Base-by-base conservation (phyloP, 73 alveolate genomes). In the Uronychia setigera region DNA sequence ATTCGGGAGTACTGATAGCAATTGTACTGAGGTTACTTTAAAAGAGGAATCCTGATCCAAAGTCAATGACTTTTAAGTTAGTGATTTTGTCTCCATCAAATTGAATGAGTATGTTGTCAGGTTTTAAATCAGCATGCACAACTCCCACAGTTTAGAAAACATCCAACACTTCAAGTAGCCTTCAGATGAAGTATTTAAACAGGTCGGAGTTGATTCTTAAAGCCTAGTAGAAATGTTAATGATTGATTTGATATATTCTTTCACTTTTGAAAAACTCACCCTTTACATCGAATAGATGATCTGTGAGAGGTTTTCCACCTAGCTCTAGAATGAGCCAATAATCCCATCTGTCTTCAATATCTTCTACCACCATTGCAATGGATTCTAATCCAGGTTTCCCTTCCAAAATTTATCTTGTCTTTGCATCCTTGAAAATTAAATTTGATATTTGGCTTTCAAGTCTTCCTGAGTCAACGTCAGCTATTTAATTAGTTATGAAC, bases 251-350 rank as follows among this genome's bases (percentile, higher is more conserved):
- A 80, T 94, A 94, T 59, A 91, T 84, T 79, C 98, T 91, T 78
- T 94, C 95, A 0, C 98, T 94, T 79, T 94, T 91, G 67, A 34
- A 93, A 79, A 94, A 94, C 80, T 91, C 96, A 0, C 98, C 98
- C 81, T 94, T 91, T 1, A 94, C 92, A 31, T 92, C 92, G 59
- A 94, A 94, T 26, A 91, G 76, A 27, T 84, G 46, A 59, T 92
- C 91, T 28, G 92, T 87, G 77, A 94, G 77, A 33, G 92, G 80
- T 27, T 74, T 74, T 32, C 97, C 97, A 34, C 96, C 94, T 31
- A 93, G 80, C 80, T 93, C 96, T 79, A 82, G 89, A 13, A 88
- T 60, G 26, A 92, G 89, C 94, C 95, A 93, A 31, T 76, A 35
- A 58, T 93, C 97, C 29, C 77, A 34, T 77, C 86, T 90, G 35